Evolutionary conservation across 163 green algal species (phyloP), one percentile per base, ranked within the genome.

Genomic region (Scenedesmus sp.): DNA sequence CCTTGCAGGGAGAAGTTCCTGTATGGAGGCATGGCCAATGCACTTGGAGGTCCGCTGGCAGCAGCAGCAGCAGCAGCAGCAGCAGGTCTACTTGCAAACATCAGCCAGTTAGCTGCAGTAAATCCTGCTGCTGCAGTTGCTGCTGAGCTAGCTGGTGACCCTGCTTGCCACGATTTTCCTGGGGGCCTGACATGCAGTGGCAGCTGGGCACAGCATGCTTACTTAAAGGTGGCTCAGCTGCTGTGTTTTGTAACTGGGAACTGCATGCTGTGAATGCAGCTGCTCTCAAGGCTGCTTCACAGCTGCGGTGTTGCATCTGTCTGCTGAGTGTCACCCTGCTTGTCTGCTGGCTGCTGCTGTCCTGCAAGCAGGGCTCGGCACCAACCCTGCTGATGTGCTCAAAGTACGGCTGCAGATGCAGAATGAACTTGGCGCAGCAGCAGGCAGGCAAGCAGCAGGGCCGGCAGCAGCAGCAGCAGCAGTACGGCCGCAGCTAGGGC

Each of bases 361-460:
- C 46, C 2, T 66, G 77, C 77, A 8, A 77, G 77, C 76, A 76
- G 88, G 88, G 9, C 15, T 92, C 13, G 52, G 60, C 62, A 92
- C 74, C 54, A 92, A 92, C 62, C 88, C 88, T 34, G 64, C 60
- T 15, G 88, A 92, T 26, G 88, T 92, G 77, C 88, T 92, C 1
- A 92, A 92, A 54, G 88, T 92, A 7, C 59, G 88, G 20, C 59
- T 92, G 88, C 88, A 92, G 46, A 85, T 92, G 88, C 88, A 92
- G 60, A 92, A 87, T 13, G 73, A 90, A 23, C 86, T 90, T 10
- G 26, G 86, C 86, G 62, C 56, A 57, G 62, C 59, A 66, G 86
- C 86, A 90, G 70, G 23, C 70, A 79, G 70, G 70, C 70, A 79
- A 52, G 86, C 86, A 56, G 86, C 81, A n/a, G 82, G 86, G 23